Evolutionary conservation across 371 early-diverging fungal genomes (phyloP), one percentile per base, ranked within the genome.

Genomic region (Syncephalastrum sp.): DNA sequence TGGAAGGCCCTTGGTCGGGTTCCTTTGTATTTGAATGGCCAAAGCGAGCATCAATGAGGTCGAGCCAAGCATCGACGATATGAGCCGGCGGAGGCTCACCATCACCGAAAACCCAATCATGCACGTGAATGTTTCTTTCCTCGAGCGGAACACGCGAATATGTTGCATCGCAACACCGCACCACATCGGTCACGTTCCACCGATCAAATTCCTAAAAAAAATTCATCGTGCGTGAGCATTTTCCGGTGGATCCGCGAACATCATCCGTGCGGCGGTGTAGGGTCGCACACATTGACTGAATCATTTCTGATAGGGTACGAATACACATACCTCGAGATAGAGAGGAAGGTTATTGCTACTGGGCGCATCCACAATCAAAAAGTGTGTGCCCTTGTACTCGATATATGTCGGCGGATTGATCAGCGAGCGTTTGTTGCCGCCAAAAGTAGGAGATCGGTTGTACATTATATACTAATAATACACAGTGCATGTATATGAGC

Each of bases 81-180:
- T 57, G 60, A 17, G 74, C 59, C 6, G 94, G 92, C 27, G 95
- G 95, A 67, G 90, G 85, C 55, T 86, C 91, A 57, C 93, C 95
- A 66, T 93, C 95, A 19, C 86, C 83, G 79, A 92, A 94, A 0
- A 89, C 84, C 89, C 86, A 88, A 62, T 93, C 91, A 57, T 92
- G 92, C 3, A 95, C 91, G 45, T 79, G 67, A 55, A 97, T 92
- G 8, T 82, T 81, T 17, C 83, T 73, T 44, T 68, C 79, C 56
- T 77, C 80, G 21, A 93, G 68, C 4, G 79, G 79, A 21, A 79
- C 84, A 46, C 77, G 79, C 24, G 85, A 74, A 66, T 97, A 97
- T 8, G 95, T 94, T 16, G 95, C 92, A 64, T 96, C 91, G 75
- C 95, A 93, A 27, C 91, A 93, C 19, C 93, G 84, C 10, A 93